Evolutionary conservation across 2,329 filamentous ascomycete species (phyloP).

Genomic region (Penicillium sp.): DNA sequence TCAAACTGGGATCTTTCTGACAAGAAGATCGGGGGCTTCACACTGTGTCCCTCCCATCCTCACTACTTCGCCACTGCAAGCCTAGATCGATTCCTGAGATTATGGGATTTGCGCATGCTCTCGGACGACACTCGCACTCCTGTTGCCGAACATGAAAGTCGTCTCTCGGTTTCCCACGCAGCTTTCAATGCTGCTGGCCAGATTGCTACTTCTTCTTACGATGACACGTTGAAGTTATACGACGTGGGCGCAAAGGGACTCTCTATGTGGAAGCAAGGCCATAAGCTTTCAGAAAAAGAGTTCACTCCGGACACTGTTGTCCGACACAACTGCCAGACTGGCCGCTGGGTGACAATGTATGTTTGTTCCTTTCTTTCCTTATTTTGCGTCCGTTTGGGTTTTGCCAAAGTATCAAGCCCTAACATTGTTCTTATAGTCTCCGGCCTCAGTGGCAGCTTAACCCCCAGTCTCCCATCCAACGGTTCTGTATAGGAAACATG

Average conservation of each 20-base stretch:
- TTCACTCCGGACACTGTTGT: slow-evolving; percentile 70
- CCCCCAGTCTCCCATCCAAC: slow-evolving; percentile 75
- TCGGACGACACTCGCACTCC: slow-evolving; percentile 65
- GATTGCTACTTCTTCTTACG: slow-evolving; percentile 88
- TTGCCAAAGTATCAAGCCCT: not conserved
- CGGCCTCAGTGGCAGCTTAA: slow-evolving; percentile 85
- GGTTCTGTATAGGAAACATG: slow-evolving; percentile 95
- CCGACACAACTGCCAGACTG: slow-evolving; percentile 92
- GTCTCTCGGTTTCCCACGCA: slow-evolving; percentile 86
- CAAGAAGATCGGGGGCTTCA: slow-evolving; percentile 95
- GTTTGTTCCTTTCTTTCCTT: slow-evolving; percentile 21
- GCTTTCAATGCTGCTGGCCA: slow-evolving; percentile 84
- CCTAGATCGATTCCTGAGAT: slow-evolving; percentile 80
- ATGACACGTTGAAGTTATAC: slow-evolving; percentile 93
- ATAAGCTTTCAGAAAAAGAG: slow-evolving; percentile 57
- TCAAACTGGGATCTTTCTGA: slow-evolving; percentile 76
- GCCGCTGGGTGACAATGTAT: slow-evolving; percentile 83
- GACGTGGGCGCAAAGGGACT: slow-evolving; percentile 63
- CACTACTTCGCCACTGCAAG: slow-evolving; percentile 87
- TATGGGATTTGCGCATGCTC: slow-evolving; percentile 84
- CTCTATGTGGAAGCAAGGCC: slow-evolving; percentile 57
- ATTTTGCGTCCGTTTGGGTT: not conserved
- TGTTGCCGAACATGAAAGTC: slow-evolving; percentile 76
- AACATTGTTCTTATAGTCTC: slow-evolving; percentile 47
- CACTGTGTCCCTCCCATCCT: slow-evolving; percentile 72